Conservation (phyloP, 1,139 yeast genomes). For the Scheffersomyces quercinus region DNA sequence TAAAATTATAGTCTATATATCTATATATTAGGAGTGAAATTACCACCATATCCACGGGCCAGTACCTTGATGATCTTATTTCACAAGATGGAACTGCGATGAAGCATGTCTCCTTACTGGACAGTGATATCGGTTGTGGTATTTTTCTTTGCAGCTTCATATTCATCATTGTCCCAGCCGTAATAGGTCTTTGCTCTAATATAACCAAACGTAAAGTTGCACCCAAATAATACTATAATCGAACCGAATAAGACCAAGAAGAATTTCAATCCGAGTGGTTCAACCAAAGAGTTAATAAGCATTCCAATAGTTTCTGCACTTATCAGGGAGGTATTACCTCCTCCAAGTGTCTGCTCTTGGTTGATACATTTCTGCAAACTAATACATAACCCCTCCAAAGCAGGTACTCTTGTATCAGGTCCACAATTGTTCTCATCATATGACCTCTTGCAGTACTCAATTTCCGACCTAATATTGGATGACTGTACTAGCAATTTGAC, state of each 20-base stretch:
- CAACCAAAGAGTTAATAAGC: slow-evolving; percentile 61
- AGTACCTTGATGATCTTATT: too few relatives aligned
- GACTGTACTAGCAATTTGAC: slow-evolving; percentile 44
- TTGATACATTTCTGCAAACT: slow-evolving; percentile 66
- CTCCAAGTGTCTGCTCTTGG: slow-evolving; percentile 45
- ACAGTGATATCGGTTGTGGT: too few relatives aligned
- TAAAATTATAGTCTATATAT: too few relatives aligned
- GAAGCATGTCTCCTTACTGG: too few relatives aligned
- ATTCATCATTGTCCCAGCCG: slow-evolving; percentile 18
- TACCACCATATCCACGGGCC: too few relatives aligned
- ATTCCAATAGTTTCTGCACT: slow-evolving; percentile 67
- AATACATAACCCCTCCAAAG: slow-evolving; percentile 54
- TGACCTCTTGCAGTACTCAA: slow-evolving; percentile 49
- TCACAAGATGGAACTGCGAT: too few relatives aligned
- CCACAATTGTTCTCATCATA: slow-evolving; percentile 58
- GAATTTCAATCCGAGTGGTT: slow-evolving; percentile 63
- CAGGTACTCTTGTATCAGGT: slow-evolving; percentile 60
- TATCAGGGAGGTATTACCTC: slow-evolving; percentile 48
- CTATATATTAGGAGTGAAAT: too few relatives aligned
- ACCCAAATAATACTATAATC: slow-evolving; percentile 30
- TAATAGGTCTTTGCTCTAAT: slow-evolving; percentile 47
- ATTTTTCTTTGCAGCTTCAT: not conserved
- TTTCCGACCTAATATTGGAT: slow-evolving; percentile 37
- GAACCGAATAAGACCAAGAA: slow-evolving; percentile 40
- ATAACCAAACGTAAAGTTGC: slow-evolving; percentile 47